phyloP scores from a whole-genome alignment of 2,329 filamentous ascomycete genomes.

The Pyrenochaeta sp. region DNA sequence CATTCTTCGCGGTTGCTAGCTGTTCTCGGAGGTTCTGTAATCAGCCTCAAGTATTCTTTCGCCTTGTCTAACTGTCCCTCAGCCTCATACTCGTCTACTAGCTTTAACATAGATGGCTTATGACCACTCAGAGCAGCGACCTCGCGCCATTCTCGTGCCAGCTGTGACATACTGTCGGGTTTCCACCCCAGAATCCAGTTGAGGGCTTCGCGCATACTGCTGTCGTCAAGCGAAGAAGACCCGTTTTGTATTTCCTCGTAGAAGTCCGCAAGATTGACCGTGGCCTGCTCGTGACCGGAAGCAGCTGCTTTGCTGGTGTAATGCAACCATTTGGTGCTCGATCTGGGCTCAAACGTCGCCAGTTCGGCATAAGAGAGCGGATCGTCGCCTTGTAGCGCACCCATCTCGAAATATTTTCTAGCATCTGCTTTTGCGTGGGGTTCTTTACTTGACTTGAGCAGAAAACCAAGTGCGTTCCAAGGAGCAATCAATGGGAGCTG shows the following conservation, averaged over 20 bases:
- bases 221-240: conserved; percentile 11
- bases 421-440: conserved; percentile 26
- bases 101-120: conserved; percentile 35
- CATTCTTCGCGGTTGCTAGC: conserved; percentile 32
- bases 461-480: conserved; percentile 42
- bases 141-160: conserved; percentile 43
- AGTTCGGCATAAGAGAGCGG: conserved; percentile 52
- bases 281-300: conserved; percentile 48
- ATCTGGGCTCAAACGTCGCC: conserved; percentile 32
- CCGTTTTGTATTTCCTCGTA: conserved; percentile 47
- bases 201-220: conserved; percentile 22
- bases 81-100: conserved; percentile 30
- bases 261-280: conserved; percentile 48
- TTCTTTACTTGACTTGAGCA: conserved; percentile 25
- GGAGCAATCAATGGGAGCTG: conserved; percentile 35
- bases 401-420: conserved; percentile 43
- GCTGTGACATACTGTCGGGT: conserved; percentile 11
- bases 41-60: conserved; percentile 17
- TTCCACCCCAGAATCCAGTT: conserved; percentile 35
- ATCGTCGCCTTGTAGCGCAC: conserved; percentile 51
- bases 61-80: conserved; percentile 22
- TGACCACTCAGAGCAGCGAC: conserved; percentile 35
- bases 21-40: conserved; percentile 21
- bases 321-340: conserved; percentile 50
- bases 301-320: conserved; percentile 56